phyloP scores from a whole-genome alignment of 768 basidiomycete species.

The Tubosaeta brunneosetosa region DNA sequence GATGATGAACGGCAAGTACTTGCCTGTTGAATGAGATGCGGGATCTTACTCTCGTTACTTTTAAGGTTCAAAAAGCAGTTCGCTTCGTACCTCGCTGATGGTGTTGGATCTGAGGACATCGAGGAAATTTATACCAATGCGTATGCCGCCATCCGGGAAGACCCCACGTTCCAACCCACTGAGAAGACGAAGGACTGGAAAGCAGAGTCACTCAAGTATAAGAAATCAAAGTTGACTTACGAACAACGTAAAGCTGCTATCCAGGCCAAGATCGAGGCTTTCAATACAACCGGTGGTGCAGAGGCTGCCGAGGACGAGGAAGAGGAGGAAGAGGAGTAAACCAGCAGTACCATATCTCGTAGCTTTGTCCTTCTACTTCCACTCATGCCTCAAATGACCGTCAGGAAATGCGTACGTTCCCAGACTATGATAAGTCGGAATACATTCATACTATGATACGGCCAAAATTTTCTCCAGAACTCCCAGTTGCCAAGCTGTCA shows the following conservation, averaged over 20 bases:
- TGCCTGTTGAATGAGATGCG: background rate
- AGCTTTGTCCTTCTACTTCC: background rate
- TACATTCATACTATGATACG: slow-evolving; percentile 13
- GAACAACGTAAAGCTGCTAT: slow-evolving; percentile 78
- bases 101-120: slow-evolving; percentile 91
- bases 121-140: slow-evolving; percentile 94
- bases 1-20: slow-evolving; percentile 83
- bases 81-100: slow-evolving; percentile 91
- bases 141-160: slow-evolving; percentile 93
- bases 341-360: slow-evolving; percentile 4
- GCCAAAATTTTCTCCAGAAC: slow-evolving; percentile 41
- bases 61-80: slow-evolving; percentile 96
- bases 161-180: slow-evolving; percentile 84
- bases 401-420: slow-evolving; percentile 17
- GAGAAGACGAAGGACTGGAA: slow-evolving; percentile 93
- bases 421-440: slow-evolving; percentile 6
- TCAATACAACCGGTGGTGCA: slow-evolving; percentile 61
- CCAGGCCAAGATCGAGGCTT: slow-evolving; percentile 84
- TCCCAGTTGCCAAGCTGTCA: slow-evolving; percentile 54
- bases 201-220: slow-evolving; percentile 72
- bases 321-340: slow-evolving; percentile 49
- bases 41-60: slow-evolving; percentile 5
- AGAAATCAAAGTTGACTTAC: slow-evolving; percentile 60
- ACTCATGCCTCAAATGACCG: slow-evolving; percentile 10
- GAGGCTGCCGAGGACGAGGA: slow-evolving; percentile 39